Evolutionary conservation across 768 basidiomycete species (phyloP).

Genomic region (Galerina sulciceps): DNA sequence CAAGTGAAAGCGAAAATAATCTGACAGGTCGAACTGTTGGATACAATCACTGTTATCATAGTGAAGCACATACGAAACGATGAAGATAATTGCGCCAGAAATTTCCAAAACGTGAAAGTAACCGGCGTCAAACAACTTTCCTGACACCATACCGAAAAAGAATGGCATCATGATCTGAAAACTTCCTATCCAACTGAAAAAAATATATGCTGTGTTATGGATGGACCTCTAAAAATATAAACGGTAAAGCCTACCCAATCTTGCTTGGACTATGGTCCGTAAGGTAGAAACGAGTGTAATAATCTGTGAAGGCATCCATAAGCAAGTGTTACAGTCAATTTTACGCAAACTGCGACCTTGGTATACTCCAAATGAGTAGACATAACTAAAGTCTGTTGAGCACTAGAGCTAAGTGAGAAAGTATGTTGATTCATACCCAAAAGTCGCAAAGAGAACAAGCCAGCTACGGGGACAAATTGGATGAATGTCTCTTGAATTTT

Average conservation of each 20-base stretch:
- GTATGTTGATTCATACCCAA: constrained; percentile 31
- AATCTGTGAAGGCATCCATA: constrained; percentile 38
- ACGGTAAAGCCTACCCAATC: constrained; percentile 35
- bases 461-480: constrained; percentile 24
- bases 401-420: background rate
- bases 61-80: constrained; percentile 21
- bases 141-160: constrained; percentile 39
- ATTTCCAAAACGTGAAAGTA: constrained; percentile 38
- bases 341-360: constrained; percentile 26
- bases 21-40: background rate
- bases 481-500: background rate
- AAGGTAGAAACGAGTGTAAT: constrained; percentile 43
- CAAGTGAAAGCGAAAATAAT: constrained; percentile 20
- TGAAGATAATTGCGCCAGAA: constrained; percentile 20
- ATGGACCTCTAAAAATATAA: background rate
- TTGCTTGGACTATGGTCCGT: constrained; percentile 38
- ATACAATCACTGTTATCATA: no score
- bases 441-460: constrained; percentile 43
- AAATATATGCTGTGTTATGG: constrained; percentile 9
- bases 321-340: constrained; percentile 19
- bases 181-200: constrained; percentile 51
- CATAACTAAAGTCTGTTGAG: constrained; percentile 15
- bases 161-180: constrained; percentile 47
- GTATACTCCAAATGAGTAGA: constrained; percentile 30
- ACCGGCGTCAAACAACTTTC: constrained; percentile 48